phyloP scores from a whole-genome alignment of 768 basidiomycete species.

The Brasilioporus rufonigricans region DNA sequence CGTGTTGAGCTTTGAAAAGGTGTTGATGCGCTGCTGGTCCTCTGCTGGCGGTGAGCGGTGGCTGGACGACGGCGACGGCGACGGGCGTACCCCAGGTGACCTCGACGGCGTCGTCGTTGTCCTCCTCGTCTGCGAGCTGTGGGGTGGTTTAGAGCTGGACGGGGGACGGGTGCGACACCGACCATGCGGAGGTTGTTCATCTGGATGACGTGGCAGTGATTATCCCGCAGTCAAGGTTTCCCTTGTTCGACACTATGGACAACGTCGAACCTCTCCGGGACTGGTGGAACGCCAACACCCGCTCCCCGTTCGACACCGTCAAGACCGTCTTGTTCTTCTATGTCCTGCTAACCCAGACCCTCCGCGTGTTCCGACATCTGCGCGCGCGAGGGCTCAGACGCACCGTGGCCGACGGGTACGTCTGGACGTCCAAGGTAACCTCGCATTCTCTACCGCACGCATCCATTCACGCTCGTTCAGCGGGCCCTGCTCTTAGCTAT shows the following conservation, averaged over 20 bases:
- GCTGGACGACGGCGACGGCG: not conserved
- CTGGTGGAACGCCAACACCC: slow-evolving; percentile 14
- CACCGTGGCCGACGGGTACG: slow-evolving; percentile 27
- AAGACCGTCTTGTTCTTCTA: slow-evolving; percentile 38
- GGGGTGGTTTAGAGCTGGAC: not conserved
- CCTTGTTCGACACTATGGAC: too few species aligned
- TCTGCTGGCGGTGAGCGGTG: slow-evolving; percentile 33
- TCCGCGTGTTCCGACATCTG: slow-evolving; percentile 33
- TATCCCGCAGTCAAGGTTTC: not conserved
- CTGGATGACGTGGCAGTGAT: too few species aligned
- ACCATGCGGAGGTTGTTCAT: slow-evolving; percentile 60
- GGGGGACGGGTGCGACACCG: slow-evolving; percentile 6
- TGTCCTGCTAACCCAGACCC: slow-evolving; percentile 26
- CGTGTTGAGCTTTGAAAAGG: slow-evolving; percentile 88
- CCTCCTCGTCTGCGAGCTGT: slow-evolving; percentile 70
- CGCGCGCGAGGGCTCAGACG: slow-evolving; percentile 35
- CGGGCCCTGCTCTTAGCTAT: slow-evolving; percentile 54
- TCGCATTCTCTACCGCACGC: too few species aligned
- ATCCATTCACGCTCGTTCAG: slow-evolving; percentile 32
- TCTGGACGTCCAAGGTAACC: slow-evolving; percentile 26
- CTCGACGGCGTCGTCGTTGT: slow-evolving; percentile 69
- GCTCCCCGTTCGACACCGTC: slow-evolving; percentile 24
- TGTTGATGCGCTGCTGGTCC: slow-evolving; percentile 89
- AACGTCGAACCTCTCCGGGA: too few species aligned
- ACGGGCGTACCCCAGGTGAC: slow-evolving; percentile 74